Conservation (phyloP, 2,329 filamentous ascomycete genomes). For the Ascochyta rabiei region DNA sequence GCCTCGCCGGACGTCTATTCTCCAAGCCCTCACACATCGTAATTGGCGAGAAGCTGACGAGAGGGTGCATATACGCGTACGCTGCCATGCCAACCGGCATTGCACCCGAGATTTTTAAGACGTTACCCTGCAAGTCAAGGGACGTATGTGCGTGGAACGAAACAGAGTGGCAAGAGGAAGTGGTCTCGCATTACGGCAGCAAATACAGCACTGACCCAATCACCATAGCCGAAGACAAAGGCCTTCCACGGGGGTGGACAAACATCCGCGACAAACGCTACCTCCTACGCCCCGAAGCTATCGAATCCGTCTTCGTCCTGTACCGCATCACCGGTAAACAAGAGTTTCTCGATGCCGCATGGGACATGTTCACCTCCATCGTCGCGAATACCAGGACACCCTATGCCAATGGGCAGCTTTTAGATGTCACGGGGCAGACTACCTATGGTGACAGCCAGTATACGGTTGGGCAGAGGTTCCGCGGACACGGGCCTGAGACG, state of each 20-base stretch:
- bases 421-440: conserved; percentile 47
- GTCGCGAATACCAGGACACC: conserved; percentile 47
- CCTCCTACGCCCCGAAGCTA: conserved; percentile 61
- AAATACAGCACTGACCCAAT: conserved; percentile 23
- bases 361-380: conserved; percentile 56
- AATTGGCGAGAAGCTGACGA: conserved; percentile 63
- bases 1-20: conserved; percentile 63
- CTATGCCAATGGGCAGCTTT: conserved; percentile 53
- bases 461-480: conserved; percentile 1
- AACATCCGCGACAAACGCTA: conserved; percentile 51
- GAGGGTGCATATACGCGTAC: conserved; percentile 68
- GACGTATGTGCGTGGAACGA: conserved; percentile 60
- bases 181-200: conserved; percentile 30
- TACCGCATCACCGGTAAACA: conserved; percentile 64
- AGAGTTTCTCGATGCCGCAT: conserved; percentile 51
- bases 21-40: conserved; percentile 58
- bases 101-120: conserved; percentile 64
- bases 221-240: conserved; percentile 22
- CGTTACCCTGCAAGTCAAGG: conserved; percentile 55
- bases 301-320: conserved; percentile 65
- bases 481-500: conserved; percentile 3
- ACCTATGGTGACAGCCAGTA: conserved; percentile 10
- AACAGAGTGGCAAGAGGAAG: conserved; percentile 54
- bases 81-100: conserved; percentile 61
- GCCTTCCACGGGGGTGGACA: conserved; percentile 50